phyloP scores from a whole-genome alignment of 2,329 filamentous ascomycete genomes.

The Aspergillus sp. region DNA sequence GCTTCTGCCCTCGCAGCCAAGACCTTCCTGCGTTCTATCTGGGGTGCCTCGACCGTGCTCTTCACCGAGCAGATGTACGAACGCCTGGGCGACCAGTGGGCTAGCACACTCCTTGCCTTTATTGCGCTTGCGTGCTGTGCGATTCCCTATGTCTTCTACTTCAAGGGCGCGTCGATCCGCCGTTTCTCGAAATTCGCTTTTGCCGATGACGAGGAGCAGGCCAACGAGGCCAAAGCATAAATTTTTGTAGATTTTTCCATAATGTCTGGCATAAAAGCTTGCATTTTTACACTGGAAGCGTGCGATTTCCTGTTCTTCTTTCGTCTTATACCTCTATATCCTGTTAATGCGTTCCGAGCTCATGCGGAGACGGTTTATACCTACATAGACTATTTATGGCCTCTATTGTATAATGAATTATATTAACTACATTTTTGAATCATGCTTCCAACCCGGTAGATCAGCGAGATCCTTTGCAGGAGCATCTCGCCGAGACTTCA shows the following conservation, averaged over 20 bases:
- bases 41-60: slow-evolving; percentile 74
- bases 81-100: slow-evolving; percentile 73
- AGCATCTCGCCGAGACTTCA: background rate
- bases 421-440: background rate
- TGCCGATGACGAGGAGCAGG: slow-evolving; percentile 52
- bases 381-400: background rate
- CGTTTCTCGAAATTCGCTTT: slow-evolving; percentile 72
- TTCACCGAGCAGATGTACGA: slow-evolving; percentile 82
- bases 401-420: no score
- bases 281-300: no score
- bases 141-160: slow-evolving; percentile 82
- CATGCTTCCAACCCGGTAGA: slow-evolving; percentile 4
- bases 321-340: no score
- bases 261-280: no score
- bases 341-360: no score
- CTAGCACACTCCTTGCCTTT: slow-evolving; percentile 69
- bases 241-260: no score
- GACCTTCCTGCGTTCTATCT: slow-evolving; percentile 76
- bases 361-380: background rate
- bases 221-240: slow-evolving; percentile 11
- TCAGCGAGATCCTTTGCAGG: slow-evolving; percentile 2
- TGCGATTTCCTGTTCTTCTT: no score
- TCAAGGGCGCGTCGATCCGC: slow-evolving; percentile 70
- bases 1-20: slow-evolving; percentile 80
- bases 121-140: slow-evolving; percentile 74